Percentiles rank a stretch among this genome's conserved stretches.
Conservation (phyloP, 768 basidiomycete genomes). For the Hydnum rufescens region DNA sequence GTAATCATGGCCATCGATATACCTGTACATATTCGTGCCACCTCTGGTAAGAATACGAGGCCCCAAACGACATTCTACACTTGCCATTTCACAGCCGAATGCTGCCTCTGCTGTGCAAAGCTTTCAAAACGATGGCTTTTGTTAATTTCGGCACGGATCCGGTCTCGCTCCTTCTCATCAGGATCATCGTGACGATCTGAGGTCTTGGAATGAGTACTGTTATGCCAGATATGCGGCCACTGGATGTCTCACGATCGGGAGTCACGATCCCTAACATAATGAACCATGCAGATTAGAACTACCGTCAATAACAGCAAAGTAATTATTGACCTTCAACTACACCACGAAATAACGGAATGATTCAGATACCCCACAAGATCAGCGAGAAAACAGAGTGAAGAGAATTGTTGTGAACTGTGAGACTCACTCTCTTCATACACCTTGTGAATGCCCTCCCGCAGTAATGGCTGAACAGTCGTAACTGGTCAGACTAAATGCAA, state of each 20-base stretch:
- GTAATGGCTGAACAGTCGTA: background rate
- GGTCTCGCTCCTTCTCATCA: slow-evolving; percentile 49
- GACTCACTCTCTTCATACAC: no score
- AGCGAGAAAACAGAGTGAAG: no score
- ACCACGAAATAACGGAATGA: no score
- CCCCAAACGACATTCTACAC: slow-evolving; percentile 9
- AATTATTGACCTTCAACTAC: no score
- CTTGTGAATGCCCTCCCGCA: background rate
- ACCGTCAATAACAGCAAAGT: no score
- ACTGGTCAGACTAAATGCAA: no score
- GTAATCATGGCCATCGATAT: slow-evolving; percentile 87
- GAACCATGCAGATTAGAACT: no score
- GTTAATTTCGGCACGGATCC: slow-evolving; percentile 54
- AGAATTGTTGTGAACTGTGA: no score
- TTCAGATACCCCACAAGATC: no score
- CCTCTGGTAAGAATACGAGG: background rate
- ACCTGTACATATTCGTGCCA: slow-evolving; percentile 25
- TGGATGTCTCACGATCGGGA: background rate
- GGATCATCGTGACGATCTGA: slow-evolving; percentile 48
- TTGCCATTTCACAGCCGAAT: slow-evolving; percentile 70
- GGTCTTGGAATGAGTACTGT: background rate
- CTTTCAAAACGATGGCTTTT: slow-evolving; percentile 64
- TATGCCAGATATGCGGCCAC: background rate
- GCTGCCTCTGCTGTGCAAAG: slow-evolving; percentile 53
- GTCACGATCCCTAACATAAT: background rate